Evolutionary conservation across 768 basidiomycete genomes (phyloP), one percentile per base, ranked within the genome.

Genomic region (Panus rudis): DNA sequence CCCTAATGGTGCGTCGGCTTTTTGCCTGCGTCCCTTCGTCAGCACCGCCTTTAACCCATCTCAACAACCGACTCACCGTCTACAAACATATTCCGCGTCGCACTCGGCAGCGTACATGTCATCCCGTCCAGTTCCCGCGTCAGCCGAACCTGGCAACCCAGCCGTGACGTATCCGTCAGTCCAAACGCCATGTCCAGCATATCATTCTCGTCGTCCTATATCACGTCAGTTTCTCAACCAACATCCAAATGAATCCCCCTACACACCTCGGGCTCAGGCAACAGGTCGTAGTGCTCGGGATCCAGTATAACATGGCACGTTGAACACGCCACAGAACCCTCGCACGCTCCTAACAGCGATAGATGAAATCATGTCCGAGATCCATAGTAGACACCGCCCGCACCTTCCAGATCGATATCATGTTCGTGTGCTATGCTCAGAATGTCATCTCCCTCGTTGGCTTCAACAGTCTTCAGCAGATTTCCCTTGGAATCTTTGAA

Each of bases 121-220:
- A 94, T 81, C 19, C 89, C 92, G 56, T 96, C 85, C 52, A 97
- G 61, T 38, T 87, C 87, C 43, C 70, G 78, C 8, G 84, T 89
- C 22, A 99, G 62, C 41, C 81, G 63, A 60, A 87, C 82, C 59
- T 87, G 85, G 56, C 85, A 87, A 0, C 86, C 86, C 16, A 89
- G 65, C 8, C 81, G 70, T 49, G 85, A 94, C 52, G 94, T 97
- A 56, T 97, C 94, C 1, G 92, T 93, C 41, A 98, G 71, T 0
- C 91, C 96, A 55, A 97, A 98, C 3, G 94, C 94, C 75, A 98
- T 89, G 62, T 97, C 94, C 28, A 99, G 76, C 91, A 93, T 92
- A 55, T 92, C 93, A 56, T 97, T 99, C 66, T 99, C 94, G 58
- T 99, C 94, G 52, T 98, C 94, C 43, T 87, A 17, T 28, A 20